Percentiles rank a stretch among this genome's conserved stretches.
phyloP scores from a whole-genome alignment of 345 rosid species.

The Syzygium oleosum region DNA sequence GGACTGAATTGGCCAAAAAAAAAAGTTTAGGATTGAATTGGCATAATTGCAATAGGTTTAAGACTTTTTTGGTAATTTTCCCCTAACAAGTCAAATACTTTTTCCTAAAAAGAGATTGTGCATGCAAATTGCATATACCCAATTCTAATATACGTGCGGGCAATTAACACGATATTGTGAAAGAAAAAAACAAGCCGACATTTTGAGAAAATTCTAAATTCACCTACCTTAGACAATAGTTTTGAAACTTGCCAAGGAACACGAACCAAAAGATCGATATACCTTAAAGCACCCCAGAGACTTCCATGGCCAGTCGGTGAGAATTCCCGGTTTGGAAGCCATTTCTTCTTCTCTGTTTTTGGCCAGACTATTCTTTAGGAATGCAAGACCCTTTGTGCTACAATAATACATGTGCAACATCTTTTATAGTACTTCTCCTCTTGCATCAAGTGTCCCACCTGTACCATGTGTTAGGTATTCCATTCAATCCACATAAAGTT shows the following conservation, averaged over 20 bases:
- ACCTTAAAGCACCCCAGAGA: slow-evolving; percentile 29
- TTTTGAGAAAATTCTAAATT: not conserved
- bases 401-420: not conserved
- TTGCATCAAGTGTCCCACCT: not conserved
- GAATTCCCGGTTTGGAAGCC: slow-evolving; percentile 23
- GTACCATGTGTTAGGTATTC: not conserved
- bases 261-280: not conserved
- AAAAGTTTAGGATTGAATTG: no score
- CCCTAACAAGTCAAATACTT: not conserved
- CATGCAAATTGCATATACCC: not conserved
- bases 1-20: no score
- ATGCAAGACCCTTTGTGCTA: not conserved
- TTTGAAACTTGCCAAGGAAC: no score
- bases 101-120: not conserved
- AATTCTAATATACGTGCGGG: not conserved
- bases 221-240: not conserved
- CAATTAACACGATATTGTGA: not conserved
- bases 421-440: not conserved
- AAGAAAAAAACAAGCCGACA: not conserved
- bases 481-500: not conserved
- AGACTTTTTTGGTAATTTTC: no score
- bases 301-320: slow-evolving; percentile 29
- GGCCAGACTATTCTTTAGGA: not conserved
- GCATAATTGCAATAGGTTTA: no score
- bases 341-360: not conserved